Conservation (phyloP, 306 rosid genomes). For the Acmispon strigosus region DNA sequence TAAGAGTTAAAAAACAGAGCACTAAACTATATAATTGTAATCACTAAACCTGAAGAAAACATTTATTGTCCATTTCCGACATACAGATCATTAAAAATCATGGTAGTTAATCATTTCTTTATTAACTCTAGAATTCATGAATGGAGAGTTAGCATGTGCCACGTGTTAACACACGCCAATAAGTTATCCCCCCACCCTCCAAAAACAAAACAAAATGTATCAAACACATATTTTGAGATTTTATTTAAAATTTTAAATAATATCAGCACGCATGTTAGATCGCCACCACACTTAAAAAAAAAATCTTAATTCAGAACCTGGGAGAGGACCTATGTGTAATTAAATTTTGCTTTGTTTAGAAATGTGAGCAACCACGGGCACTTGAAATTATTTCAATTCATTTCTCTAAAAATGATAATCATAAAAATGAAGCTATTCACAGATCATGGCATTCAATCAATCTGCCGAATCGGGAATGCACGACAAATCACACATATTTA, state of each 20-base stretch:
- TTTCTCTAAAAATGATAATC: not conserved
- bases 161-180: not conserved
- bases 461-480: not conserved
- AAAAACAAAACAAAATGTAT: not conserved
- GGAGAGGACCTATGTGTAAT: not conserved
- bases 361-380: not conserved
- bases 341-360: not conserved
- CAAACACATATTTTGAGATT: not conserved
- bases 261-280: not conserved
- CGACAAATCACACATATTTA: not conserved
- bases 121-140: not conserved
- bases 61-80: not conserved
- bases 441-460: not conserved
- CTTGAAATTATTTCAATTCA: not conserved
- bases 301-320: not conserved
- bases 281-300: not conserved
- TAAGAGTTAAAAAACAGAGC: not conserved
- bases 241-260: constrained; percentile 7
- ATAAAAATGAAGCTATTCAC: not conserved
- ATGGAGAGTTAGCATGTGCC: not conserved
- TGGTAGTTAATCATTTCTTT: not conserved
- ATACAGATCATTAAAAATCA: not conserved
- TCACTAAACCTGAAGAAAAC: not conserved
- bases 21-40: not conserved
- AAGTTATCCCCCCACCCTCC: not conserved